phyloP scores from a whole-genome alignment of 768 basidiomycete species.

The Lanmaoa rubissima region DNA sequence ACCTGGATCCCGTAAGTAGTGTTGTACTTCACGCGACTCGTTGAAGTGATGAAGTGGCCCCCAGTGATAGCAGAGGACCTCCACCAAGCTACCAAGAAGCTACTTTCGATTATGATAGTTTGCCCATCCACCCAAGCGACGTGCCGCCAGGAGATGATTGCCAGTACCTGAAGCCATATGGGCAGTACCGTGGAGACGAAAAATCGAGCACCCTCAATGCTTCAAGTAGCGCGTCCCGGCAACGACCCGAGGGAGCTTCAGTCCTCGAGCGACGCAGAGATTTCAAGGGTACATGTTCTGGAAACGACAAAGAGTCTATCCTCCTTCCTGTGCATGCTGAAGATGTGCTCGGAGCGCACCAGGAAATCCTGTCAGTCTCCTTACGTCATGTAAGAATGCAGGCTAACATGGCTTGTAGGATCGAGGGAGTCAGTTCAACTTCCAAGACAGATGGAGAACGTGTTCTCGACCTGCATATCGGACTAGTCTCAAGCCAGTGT shows the following conservation, averaged over 20 bases:
- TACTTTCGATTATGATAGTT: no score
- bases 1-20: conserved; percentile 5
- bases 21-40: not conserved
- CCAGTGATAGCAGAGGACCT: conserved; percentile 1
- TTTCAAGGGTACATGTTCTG: not conserved
- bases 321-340: not conserved
- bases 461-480: not conserved
- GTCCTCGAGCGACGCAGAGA: not conserved
- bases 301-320: not conserved
- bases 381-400: not conserved
- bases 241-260: not conserved
- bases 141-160: no score
- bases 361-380: not conserved
- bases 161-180: no score
- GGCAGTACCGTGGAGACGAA: no score
- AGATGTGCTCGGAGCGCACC: not conserved
- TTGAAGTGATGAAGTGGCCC: not conserved
- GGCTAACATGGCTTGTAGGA: not conserved
- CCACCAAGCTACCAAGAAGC: not conserved
- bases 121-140: no score
- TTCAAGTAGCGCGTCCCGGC: not conserved
- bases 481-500: not conserved
- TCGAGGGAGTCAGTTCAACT: not conserved
- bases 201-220: no score
- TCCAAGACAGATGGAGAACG: not conserved